Conservation (phyloP, 2,329 filamentous ascomycete species). For the Pseudogymnoascus sp. region DNA sequence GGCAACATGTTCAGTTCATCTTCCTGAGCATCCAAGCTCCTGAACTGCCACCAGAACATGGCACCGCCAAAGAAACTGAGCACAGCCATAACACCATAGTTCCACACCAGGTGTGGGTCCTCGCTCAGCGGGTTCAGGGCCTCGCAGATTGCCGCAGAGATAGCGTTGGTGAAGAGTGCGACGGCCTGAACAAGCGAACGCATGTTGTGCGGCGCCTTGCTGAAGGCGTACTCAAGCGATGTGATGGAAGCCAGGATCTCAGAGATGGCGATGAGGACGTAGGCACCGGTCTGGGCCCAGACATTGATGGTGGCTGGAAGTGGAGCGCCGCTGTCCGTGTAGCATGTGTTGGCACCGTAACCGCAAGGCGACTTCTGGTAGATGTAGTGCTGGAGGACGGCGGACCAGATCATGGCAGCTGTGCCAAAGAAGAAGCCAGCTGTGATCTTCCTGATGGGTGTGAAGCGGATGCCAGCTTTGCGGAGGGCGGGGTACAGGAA, state of each 20-base stretch:
- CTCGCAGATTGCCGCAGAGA: slow-evolving; percentile 43
- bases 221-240: slow-evolving; percentile 64
- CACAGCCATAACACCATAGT: slow-evolving; percentile 25
- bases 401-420: slow-evolving; percentile 46
- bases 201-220: slow-evolving; percentile 63
- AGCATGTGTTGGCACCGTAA: slow-evolving; percentile 37
- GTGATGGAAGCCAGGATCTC: slow-evolving; percentile 61
- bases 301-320: slow-evolving; percentile 39
- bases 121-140: slow-evolving; percentile 34
- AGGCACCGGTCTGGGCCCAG: slow-evolving; percentile 42
- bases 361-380: slow-evolving; percentile 49
- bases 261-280: slow-evolving; percentile 46
- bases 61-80: slow-evolving; percentile 22
- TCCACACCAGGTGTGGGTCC: slow-evolving; percentile 36
- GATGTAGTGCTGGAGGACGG: slow-evolving; percentile 49
- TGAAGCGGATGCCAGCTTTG: slow-evolving; percentile 44
- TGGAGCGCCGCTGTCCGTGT: slow-evolving; percentile 29
- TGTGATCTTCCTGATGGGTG: slow-evolving; percentile 49
- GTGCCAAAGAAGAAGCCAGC: slow-evolving; percentile 47
- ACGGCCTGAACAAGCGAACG: slow-evolving; percentile 52
- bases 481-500: slow-evolving; percentile 50
- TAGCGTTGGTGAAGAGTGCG: slow-evolving; percentile 48
- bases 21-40: slow-evolving; percentile 25
- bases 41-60: slow-evolving; percentile 25
- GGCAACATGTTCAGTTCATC: slow-evolving; percentile 25